phyloP scores from a whole-genome alignment of 139 green algal species.

The Eudorina sp. region DNA sequence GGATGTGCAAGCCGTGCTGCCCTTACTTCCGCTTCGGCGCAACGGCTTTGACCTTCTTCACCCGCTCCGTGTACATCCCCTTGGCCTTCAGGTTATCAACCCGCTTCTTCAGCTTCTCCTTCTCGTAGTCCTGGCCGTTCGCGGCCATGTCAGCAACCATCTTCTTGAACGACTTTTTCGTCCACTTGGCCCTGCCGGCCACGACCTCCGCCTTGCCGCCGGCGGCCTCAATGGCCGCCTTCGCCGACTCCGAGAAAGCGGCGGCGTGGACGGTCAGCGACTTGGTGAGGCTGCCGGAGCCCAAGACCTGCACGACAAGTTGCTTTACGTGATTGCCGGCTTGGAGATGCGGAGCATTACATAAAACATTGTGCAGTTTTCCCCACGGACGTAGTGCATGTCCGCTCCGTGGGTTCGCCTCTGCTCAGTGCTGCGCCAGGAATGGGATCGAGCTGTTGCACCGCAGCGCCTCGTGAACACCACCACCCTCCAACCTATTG shows the following conservation, averaged over 20 bases:
- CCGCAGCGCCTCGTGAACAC: no score
- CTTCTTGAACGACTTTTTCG: constrained; percentile 64
- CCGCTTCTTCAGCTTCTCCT: constrained; percentile 62
- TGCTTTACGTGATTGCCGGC: no score
- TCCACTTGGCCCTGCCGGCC: constrained; percentile 85
- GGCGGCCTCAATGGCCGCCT: constrained; percentile 82
- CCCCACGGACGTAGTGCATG: no score
- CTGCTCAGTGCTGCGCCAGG: no score
- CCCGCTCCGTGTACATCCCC: constrained; percentile 42
- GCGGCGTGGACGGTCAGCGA: constrained; percentile 87
- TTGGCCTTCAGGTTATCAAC: constrained; percentile 42
- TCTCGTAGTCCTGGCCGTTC: constrained; percentile 64
- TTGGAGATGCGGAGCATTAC: no score
- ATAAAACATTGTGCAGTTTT: no score
- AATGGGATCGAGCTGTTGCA: no score
- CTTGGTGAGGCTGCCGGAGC: constrained; percentile 84
- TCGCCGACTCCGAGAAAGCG: constrained; percentile 85
- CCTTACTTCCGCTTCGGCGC: constrained; percentile 25
- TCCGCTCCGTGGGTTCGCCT: no score
- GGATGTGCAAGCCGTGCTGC: no score
- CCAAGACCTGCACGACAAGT: constrained; percentile 85
- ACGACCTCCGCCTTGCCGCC: constrained; percentile 82
- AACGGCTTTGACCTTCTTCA: not conserved
- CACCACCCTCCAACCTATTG: no score
- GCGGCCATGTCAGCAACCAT: constrained; percentile 42